Evolutionary conservation across 805 yeast genomes (phyloP), one percentile per base, ranked within the genome.

Genomic region (Sugiyamaella mastotermitis): DNA sequence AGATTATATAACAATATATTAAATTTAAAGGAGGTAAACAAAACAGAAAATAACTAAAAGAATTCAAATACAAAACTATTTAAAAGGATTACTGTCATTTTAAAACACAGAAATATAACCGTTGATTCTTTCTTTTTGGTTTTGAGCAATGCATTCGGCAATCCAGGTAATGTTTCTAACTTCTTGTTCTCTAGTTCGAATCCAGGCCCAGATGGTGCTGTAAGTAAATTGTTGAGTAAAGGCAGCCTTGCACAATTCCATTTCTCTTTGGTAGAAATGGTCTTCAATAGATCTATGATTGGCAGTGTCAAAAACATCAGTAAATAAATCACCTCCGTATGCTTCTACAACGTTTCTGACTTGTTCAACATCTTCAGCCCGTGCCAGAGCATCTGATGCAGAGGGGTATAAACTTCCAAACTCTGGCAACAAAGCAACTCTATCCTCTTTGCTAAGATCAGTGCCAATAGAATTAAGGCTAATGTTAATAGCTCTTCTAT

Each of bases 91-190:
- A n/a, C n/a, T n/a, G n/a, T n/a, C n/a, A n/a, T 6, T 14, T 32
- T 66, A 87, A 52, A 80, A 86, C 28, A 90, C 96, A 31, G 94
- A 69, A 44, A 94, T 87, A 60, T 87, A 94, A 61, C 84, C 85
- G 53, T 82, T 80, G 49, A 92, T 85, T 61, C 96, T 77, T 58
- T 85, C 94, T 67, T 87, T 85, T 71, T 92, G 99, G 60, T 87
- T 88, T 63, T 94, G 98, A 22, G 97, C 96, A 66, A 92, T 92
- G 69, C 99, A 92, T 67, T 92, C 99, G 35, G 97, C 95, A 41
- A 92, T 90, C 99, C 99, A 92, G n/a, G 97, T 86, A 49, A 92
- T 82, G 61, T 92, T 92, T 64, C 98, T 76, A 43, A 94, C 78
- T 63, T 92, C 99, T 65, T 94, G 98, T 64, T 92, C 98, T 56